These are phyloP conservation scores for Backusella tarrabulga DNA, from an alignment of 192 early-diverging fungal genomes.

Conservation along the genomic window DNA sequence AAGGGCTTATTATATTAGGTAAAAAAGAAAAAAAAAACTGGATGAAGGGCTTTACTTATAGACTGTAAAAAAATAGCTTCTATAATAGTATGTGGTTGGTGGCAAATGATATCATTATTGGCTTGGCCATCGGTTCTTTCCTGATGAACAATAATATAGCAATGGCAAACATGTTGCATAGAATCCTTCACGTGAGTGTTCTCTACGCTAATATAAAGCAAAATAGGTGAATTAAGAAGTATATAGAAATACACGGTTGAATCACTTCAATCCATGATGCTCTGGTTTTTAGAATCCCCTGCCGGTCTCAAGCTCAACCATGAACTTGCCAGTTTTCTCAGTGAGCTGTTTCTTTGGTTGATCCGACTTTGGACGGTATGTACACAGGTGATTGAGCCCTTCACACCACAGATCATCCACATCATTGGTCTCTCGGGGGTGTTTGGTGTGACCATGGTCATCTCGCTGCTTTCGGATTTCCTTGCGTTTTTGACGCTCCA, in stretches of 20 bases:
- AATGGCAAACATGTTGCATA: constrained; percentile 55
- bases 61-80: constrained; percentile 52
- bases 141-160: constrained; percentile 60
- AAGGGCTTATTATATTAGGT: constrained; percentile 82
- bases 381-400: constrained; percentile 44
- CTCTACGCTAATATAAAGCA: not conserved
- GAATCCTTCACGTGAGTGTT: constrained; percentile 42
- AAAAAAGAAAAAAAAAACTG: not conserved
- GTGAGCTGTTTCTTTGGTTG: constrained; percentile 88
- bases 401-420: constrained; percentile 62
- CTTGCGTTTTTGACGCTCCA: constrained; percentile 85
- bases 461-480: constrained; percentile 83
- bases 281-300: constrained; percentile 91
- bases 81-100: constrained; percentile 96
- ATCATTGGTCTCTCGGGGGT: constrained; percentile 73
- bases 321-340: constrained; percentile 85
- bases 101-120: constrained; percentile 90
- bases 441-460: constrained; percentile 82
- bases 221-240: not conserved
- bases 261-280: constrained; percentile 67
- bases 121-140: constrained; percentile 72
- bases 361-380: constrained; percentile 81
- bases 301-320: constrained; percentile 96
- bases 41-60: not conserved
- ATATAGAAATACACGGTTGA: constrained; percentile 66